Conservation (phyloP, 495 filamentous ascomycete genomes). For the Rhypophila decipiens region DNA sequence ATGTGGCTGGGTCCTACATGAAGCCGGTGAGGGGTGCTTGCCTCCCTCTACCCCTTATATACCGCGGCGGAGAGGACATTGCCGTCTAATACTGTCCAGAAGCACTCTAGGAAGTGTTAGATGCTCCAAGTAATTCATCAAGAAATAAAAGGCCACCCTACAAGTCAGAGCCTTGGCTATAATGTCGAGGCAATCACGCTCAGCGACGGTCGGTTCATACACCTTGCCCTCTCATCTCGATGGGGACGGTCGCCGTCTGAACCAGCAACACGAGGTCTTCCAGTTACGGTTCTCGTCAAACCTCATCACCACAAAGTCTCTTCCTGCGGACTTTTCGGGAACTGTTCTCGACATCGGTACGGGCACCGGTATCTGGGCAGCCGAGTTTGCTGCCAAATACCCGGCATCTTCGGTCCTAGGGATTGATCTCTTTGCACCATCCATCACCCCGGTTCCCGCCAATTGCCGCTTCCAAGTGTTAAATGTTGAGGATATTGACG, state of each 20-base stretch:
- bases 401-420: constrained; percentile 48
- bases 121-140: too few species aligned
- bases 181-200: too few species aligned
- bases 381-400: constrained; percentile 39
- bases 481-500: constrained; percentile 37
- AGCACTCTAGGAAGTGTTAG: too few species aligned
- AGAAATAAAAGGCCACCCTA: too few species aligned
- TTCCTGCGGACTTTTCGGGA: neutral
- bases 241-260: constrained; percentile 1
- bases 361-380: constrained; percentile 21
- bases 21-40: too few species aligned
- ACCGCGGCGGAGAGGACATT: too few species aligned
- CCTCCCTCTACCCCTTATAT: too few species aligned
- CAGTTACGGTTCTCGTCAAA: constrained; percentile 1
- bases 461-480: constrained; percentile 48
- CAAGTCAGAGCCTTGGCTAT: too few species aligned
- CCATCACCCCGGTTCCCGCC: constrained; percentile 33
- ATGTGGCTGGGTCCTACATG: too few species aligned
- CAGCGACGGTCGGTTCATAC: too few species aligned
- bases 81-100: too few species aligned
- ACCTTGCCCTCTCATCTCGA: constrained; percentile 2
- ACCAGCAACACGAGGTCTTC: constrained; percentile 4
- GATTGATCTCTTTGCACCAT: constrained; percentile 51
- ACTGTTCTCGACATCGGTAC: constrained; percentile 51
- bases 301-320: neutral